Conservation (phyloP, 2,329 filamentous ascomycete genomes). For the Ploettnerulaceae sp. region DNA sequence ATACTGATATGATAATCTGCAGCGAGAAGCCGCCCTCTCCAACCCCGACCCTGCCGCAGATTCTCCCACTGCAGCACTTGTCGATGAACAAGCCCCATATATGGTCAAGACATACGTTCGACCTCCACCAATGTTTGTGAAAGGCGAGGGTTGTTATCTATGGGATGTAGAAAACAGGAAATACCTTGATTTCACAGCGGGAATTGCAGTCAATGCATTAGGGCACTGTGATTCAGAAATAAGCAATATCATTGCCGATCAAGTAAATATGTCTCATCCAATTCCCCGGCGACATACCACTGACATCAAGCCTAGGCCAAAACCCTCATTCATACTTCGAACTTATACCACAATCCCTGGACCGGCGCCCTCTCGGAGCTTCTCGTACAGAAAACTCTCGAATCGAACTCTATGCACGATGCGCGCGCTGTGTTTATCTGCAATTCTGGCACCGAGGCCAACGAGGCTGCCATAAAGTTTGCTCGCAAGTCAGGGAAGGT, state of each 20-base stretch:
- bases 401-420: slow-evolving; percentile 76
- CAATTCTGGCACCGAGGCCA: slow-evolving; percentile 95
- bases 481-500: slow-evolving; percentile 84
- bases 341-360: slow-evolving; percentile 97
- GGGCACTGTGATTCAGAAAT: slow-evolving; percentile 86
- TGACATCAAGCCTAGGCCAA: slow-evolving; percentile 45
- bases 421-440: slow-evolving; percentile 82
- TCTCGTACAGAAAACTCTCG: slow-evolving; percentile 74
- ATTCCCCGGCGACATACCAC: not conserved
- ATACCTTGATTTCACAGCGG: slow-evolving; percentile 92
- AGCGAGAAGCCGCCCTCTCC: slow-evolving; percentile 42
- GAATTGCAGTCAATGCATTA: slow-evolving; percentile 90
- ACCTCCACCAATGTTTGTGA: slow-evolving; percentile 83
- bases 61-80: slow-evolving; percentile 69
- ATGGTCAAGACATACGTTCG: slow-evolving; percentile 97
- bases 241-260: slow-evolving; percentile 67
- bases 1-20: slow-evolving; percentile 9
- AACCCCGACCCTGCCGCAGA: slow-evolving; percentile 70
- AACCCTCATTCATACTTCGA: slow-evolving; percentile 85
- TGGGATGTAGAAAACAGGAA: slow-evolving; percentile 85
- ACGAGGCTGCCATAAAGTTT: slow-evolving; percentile 97
- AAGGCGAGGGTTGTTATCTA: slow-evolving; percentile 79
- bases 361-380: slow-evolving; percentile 83
- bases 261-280: slow-evolving; percentile 45
- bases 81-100: slow-evolving; percentile 72